Evolutionary conservation across 2,329 filamentous ascomycete species (phyloP).

Genomic region (Rhinocladiella similis): DNA sequence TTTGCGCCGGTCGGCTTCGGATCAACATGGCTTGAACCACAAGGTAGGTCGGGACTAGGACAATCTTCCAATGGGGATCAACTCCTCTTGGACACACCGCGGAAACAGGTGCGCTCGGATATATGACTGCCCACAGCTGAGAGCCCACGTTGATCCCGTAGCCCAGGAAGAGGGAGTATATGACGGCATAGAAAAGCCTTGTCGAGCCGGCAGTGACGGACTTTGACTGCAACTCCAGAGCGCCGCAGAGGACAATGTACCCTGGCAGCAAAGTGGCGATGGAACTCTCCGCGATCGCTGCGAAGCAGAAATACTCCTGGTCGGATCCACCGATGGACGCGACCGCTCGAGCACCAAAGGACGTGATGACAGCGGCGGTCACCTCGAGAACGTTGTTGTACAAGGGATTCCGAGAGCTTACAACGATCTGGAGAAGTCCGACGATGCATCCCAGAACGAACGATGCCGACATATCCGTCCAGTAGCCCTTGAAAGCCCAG

Average conservation of each 20-base stretch:
- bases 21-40: not conserved
- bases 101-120: not conserved
- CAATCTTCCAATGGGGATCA: not conserved
- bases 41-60: not conserved
- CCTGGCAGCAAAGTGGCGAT: constrained; percentile 1
- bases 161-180: constrained; percentile 1
- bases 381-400: constrained; percentile 1
- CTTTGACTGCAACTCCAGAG: constrained; percentile 3
- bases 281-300: not conserved
- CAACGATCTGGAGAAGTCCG: not conserved
- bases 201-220: constrained; percentile 1
- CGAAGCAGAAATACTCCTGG: constrained; percentile 1
- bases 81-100: not conserved
- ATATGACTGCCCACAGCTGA: constrained; percentile 1
- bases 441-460: not conserved
- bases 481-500: constrained; percentile 1
- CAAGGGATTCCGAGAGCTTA: not conserved
- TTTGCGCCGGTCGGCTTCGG: not conserved
- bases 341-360: constrained; percentile 1
- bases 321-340: not conserved
- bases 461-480: not conserved
- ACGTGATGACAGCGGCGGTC: not conserved
- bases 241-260: constrained; percentile 1
- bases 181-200: constrained; percentile 1
- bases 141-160: not conserved